Base-by-base conservation (phyloP, 768 basidiomycete species). In the Fomitopsis pulvina region DNA sequence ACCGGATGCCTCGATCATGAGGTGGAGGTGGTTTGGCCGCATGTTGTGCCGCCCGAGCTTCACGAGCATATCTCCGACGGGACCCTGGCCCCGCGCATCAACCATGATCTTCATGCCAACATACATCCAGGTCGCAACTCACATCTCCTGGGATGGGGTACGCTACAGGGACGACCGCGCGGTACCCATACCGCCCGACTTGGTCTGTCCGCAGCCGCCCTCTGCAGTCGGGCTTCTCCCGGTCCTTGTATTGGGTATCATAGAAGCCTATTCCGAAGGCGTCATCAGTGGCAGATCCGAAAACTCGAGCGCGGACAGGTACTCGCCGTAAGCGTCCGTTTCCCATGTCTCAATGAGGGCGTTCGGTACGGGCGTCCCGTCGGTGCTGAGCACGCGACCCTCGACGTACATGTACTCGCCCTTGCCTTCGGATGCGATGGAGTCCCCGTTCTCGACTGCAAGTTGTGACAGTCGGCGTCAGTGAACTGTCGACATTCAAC, bases 401-500 rank as follows among this genome's bases (percentile, higher is more conserved):
- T 88, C 77, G 45, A 92, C 84, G 56, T 76, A 90, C 77, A 93
- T 71, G 62, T 90, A 87, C 9, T 89, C 78, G 20, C 90, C 91
- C 65, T 88, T 91, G 50, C 85, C 90, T 64, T 92, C 89, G 0
- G 88, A 88, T 6, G 91, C 88, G 45, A 92, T 93, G 9, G 83
- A 80, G 1, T 75, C 87, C 4, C 90, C 89, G 5, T 75, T 64
- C 21, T 71, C 64, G 49, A 90, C 87, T 90, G 53, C 24, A 47
- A 38, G 43, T 16, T 30, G 27, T 54, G 21, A 52, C 47, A 43
- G 32, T 51, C 43, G 37, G 45, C 11, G 37, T 24, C n/a, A 30
- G 22, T 20, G 40, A n/a, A 24, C 42, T 14, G 11, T 0, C 18
- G 11, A 21, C 11, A 61, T 77, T 56, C 54, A 85, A 49, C 28